Evolutionary conservation across 2,329 filamentous ascomycete genomes (phyloP), one percentile per base, ranked within the genome.

Genomic region (Curvularia verruculosa): DNA sequence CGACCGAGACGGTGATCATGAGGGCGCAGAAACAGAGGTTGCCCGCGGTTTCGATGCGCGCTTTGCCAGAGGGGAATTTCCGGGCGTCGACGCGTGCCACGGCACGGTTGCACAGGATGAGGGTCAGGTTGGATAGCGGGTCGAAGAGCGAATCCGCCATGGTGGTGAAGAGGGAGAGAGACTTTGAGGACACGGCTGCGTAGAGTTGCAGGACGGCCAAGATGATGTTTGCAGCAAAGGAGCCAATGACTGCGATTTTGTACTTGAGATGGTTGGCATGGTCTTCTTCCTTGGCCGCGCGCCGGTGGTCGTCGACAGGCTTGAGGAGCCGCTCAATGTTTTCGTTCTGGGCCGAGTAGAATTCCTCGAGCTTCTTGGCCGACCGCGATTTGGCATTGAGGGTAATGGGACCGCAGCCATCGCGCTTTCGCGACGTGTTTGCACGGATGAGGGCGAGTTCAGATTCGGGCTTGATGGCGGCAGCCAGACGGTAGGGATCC

Each of bases 91-190:
- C 94, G 51, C 86, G 87, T 68, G 89, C 90, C 64, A 97, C 92
- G 48, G 95, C 94, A 48, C 94, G 91, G 76, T 93, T 89, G 59
- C 89, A 92, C 36, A 96, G 77, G 56, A 98, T 92, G 13, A 98
- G 83, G 0, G 91, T 94, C 50, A 97, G 75, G 71, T 96, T 97
- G 70, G 90, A 94, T 70, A 96, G 74, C 8, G 92, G 95, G 73
- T 98, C 95, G 78, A 98, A 98, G 64, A 98, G 83, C 49, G 93
- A 88, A 77, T 99, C 95, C 15, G 93, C 94, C 90, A 96, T 96
- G 61, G 94, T 99, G 15, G 95, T 97, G 80, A 98, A 97, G 45
- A 99, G 87, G 5, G 94, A 96, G 34, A 98, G 84, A n/a, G 92
- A 97, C 45, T 89, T 87, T 0, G 93, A 96, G 0, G 90, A 86